These are phyloP conservation scores for Vitis hybrid DNA, from an alignment of 177 flowering plant genomes.

Conservation along the genomic window DNA sequence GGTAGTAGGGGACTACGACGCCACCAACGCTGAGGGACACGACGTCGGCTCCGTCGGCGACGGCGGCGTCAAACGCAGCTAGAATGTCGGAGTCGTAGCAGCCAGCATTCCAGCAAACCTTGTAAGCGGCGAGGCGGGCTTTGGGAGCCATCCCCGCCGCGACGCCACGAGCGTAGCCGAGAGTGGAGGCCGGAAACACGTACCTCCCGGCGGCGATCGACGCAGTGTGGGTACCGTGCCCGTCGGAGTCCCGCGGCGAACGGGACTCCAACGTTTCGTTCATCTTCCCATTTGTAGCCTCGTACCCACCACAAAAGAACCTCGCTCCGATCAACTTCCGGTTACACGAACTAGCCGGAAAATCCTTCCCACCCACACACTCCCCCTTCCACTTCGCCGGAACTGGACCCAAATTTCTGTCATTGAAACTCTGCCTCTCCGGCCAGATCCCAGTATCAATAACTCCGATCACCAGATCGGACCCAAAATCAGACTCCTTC, in stretches of 20 bases:
- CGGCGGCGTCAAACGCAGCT: conserved; percentile 86
- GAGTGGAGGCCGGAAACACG: conserved; percentile 73
- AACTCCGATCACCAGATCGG: conserved; percentile 86
- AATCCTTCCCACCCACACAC: conserved; percentile 44
- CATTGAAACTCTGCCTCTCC: conserved; percentile 74
- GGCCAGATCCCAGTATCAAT: conserved; percentile 98
- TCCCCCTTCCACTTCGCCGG: conserved; percentile 80
- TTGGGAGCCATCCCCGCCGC: conserved; percentile 98
- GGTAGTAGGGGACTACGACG: conserved; percentile 77
- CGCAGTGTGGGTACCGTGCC: conserved; percentile 97
- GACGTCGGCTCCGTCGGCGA: conserved; percentile 86
- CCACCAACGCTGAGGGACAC: conserved; percentile 87
- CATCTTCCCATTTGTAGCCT: conserved; percentile 82
- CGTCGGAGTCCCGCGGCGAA: conserved; percentile 88
- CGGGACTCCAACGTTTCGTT: conserved; percentile 73
- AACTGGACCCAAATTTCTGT: conserved; percentile 53
- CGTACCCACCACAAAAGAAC: conserved; percentile 72
- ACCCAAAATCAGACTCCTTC: conserved; percentile 84
- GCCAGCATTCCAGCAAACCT: conserved; percentile 88
- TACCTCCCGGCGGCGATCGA: conserved; percentile 93
- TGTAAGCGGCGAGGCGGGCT: conserved; percentile 86
- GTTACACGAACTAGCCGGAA: conserved; percentile 55
- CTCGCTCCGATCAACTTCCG: conserved; percentile 84
- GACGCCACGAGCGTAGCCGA: conserved; percentile 85
- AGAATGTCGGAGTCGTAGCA: conserved; percentile 93